Conservation (phyloP, 106 monocot genomes). For the Gastrodia elata region DNA sequence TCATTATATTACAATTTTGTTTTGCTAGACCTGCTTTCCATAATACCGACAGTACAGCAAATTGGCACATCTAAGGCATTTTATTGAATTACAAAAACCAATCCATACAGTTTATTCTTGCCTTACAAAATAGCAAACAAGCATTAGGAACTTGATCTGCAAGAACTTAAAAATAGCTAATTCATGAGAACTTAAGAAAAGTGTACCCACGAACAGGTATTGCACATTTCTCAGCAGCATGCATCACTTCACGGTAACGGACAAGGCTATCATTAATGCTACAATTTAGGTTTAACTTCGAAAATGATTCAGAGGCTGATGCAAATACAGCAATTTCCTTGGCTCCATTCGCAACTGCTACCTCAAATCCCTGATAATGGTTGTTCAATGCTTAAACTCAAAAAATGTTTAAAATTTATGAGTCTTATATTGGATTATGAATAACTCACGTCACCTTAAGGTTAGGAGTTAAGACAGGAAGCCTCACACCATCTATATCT, state of each 20-base stretch:
- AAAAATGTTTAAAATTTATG: constrained; percentile 3
- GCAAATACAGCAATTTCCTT: constrained; percentile 95
- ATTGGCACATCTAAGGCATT: too few species aligned
- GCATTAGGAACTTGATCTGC: constrained; percentile 1
- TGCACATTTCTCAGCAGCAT: constrained; percentile 44
- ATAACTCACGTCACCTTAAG: constrained; percentile 42
- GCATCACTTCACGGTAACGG: constrained; percentile 56
- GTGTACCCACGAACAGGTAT: constrained; percentile 83
- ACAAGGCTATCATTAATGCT: constrained; percentile 76
- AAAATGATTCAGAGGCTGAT: constrained; percentile 87
- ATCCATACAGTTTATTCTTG: background rate
- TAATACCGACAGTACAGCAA: too few species aligned
- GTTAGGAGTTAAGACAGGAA: constrained; percentile 94
- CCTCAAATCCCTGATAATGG: constrained; percentile 71
- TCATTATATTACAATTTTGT: too few species aligned
- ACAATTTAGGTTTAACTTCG: constrained; percentile 77
- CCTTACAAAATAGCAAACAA: background rate
- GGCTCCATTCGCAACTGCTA: constrained; percentile 80
- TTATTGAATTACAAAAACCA: background rate
- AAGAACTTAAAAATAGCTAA: background rate
- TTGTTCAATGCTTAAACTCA: background rate
- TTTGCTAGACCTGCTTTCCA: too few species aligned
- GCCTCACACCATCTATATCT: constrained; percentile 36
- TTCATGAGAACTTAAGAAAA: background rate
- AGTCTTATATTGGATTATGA: background rate